Evolutionary conservation across 345 rosid genomes (phyloP), one percentile per base, ranked within the genome.

Genomic region (Melastoma malabathricum): DNA sequence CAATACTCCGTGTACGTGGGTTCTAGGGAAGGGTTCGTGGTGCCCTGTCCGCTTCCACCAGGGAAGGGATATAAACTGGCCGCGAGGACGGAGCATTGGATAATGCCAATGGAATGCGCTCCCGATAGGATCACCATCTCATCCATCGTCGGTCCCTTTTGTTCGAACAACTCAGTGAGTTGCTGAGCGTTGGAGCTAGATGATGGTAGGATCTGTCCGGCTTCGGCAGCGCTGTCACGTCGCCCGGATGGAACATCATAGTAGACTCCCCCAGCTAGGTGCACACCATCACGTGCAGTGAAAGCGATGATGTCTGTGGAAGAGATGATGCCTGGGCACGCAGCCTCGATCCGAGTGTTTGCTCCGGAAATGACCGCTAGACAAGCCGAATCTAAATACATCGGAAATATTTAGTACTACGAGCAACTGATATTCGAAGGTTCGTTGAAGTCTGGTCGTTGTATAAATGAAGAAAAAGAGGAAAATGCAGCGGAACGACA

Each of bases 111-210:
- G 13, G 75, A 67, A 51, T 79, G 79, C 1, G 76, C 78, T 15
- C 78, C 81, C 0, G 76, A 69, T 41, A 78, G 75, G 14, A 74
- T 70, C 62, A 75, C 81, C 78, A 70, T 72, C 47, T 78, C 75
- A 3, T 75, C 81, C 0, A 45, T 58, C 0, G 76, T 51, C 48
- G 71, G n/a, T 15, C 79, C 81, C 39, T 79, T 79, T 3, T 58
- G 27, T 0, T 56, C 61, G 49, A 75, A 78, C 3, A 4, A 43
- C n/a, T 57, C 45, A 41, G 57, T 50, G 41, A 69, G 54, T 58
- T 63, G 66, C 17, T 67, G 47, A 1, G 69, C 68, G n/a, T 52
- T 56, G 63, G 65, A 44, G 48, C 2, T 47, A 0, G 74, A 59
- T 4, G 68, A 19, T 6, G 84, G 78, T 6, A 78, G 50, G 54